Evolutionary conservation across 768 basidiomycete genomes (phyloP).

Genomic region (Leccinum subgranulosum): DNA sequence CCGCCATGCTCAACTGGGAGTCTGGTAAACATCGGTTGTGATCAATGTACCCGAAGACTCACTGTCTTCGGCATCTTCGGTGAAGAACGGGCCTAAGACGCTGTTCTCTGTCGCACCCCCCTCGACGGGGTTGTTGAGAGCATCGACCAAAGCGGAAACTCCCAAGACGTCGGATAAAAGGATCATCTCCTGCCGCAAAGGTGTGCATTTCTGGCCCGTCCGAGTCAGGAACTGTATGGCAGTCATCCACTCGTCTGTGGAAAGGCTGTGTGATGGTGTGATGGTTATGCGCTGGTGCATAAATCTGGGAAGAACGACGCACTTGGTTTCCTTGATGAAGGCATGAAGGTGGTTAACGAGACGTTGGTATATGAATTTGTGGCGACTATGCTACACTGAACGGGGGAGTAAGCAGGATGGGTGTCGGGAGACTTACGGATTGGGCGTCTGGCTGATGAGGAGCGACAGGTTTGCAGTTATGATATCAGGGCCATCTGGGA

Average conservation of each 20-base stretch:
- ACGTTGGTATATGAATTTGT: constrained; percentile 45
- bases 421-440: constrained; percentile 34
- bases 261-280: constrained; percentile 40
- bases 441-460: constrained; percentile 34
- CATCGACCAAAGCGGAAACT: constrained; percentile 73
- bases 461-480: constrained; percentile 48
- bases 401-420: neutral
- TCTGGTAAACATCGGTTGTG: neutral
- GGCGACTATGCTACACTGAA: constrained; percentile 30
- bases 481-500: constrained; percentile 46
- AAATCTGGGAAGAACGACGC: constrained; percentile 7
- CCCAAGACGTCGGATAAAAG: constrained; percentile 83
- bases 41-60: constrained; percentile 17
- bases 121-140: constrained; percentile 64
- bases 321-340: constrained; percentile 70
- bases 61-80: constrained; percentile 74
- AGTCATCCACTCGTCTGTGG: constrained; percentile 84
- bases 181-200: constrained; percentile 75
- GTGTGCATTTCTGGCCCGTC: constrained; percentile 69
- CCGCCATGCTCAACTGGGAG: constrained; percentile 52
- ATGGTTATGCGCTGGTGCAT: neutral
- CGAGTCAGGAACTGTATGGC: constrained; percentile 76
- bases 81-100: constrained; percentile 81
- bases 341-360: constrained; percentile 70
- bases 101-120: constrained; percentile 67